Percentiles rank a stretch among this genome's conserved stretches.
Evolutionary conservation across 1,139 yeast genomes (phyloP).

Genomic region (Magnusiomyces clavatus): DNA sequence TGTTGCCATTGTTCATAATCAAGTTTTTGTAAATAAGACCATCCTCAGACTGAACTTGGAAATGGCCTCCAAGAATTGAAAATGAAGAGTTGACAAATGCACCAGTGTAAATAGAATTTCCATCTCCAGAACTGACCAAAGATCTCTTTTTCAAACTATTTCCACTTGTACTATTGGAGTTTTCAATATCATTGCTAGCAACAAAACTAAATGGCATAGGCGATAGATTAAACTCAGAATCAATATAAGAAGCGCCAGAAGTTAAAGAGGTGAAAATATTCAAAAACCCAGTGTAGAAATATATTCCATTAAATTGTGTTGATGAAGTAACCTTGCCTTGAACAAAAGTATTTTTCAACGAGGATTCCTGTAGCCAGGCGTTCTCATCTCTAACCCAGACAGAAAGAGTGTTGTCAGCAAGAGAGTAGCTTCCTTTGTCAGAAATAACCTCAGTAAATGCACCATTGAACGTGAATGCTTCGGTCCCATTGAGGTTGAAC

Average conservation of each 20-base stretch:
- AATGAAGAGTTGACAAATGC: slow-evolving; percentile 42
- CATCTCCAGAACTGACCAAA: slow-evolving; percentile 4
- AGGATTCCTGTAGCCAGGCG: slow-evolving; percentile 24
- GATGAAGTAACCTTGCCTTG: slow-evolving; percentile 20
- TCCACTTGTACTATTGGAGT: slow-evolving; percentile 1
- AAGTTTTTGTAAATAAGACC: slow-evolving; percentile 33
- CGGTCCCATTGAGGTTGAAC: slow-evolving; percentile 27
- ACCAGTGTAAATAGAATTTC: slow-evolving; percentile 28
- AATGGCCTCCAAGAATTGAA: slow-evolving; percentile 50
- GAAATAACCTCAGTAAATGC: slow-evolving; percentile 21
- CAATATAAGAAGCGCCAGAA: slow-evolving; percentile 24
- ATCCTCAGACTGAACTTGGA: slow-evolving; percentile 26
- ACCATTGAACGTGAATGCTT: slow-evolving; percentile 35
- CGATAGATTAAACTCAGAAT: slow-evolving; percentile 20
- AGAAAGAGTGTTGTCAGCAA: slow-evolving; percentile 17
- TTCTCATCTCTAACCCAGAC: slow-evolving; percentile 24
- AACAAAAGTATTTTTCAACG: slow-evolving; percentile 15
- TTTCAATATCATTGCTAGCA: slow-evolving; percentile 12
- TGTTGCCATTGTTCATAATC: slow-evolving; percentile 29
- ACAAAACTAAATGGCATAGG: slow-evolving; percentile 33
- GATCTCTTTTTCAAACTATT: slow-evolving; percentile 13
- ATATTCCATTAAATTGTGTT: slow-evolving; percentile 12
- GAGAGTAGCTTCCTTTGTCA: slow-evolving; percentile 3
- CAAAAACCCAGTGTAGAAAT: slow-evolving; percentile 23
- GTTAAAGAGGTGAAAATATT: slow-evolving; percentile 20